Evolutionary conservation across 768 basidiomycete genomes (phyloP), one percentile per base, ranked within the genome.

Genomic region (Guyanaporus albipodus): DNA sequence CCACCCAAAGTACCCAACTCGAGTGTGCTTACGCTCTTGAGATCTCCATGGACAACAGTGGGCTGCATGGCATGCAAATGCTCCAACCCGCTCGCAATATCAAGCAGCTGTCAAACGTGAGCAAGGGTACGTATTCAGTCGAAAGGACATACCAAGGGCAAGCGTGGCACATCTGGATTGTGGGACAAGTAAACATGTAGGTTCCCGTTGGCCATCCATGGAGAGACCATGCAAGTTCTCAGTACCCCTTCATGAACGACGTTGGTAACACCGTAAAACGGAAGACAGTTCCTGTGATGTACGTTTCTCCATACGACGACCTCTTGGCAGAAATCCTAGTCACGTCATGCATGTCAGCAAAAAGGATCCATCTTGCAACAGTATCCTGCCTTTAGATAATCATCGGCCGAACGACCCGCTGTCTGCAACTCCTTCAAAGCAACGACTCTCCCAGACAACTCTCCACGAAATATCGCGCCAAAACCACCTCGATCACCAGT

Each of bases 31-130:
- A 75, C 74, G 24, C 67, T 67, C 55, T 73, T 74, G 18, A 74
- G 48, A 43, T 75, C 74, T 9, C 74, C 73, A 17, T 74, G 73
- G 11, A 69, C 51, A 14, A 75, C 64, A 1, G 73, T 72, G 21
- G 70, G 70, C 26, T 62, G 45, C 49, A 65, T 59, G 7, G 57
- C 56, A 41, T 75, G 73, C 18, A 74, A 55, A 45, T 72, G 73
- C 29, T 59, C 57, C 7, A 74, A 48, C 18, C 71, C 74, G 2
- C 34, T 49, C 6, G 70, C 72, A 15, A 69, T 53, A 29, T 72
- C 70, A n/a, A 55, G 49, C 18, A 74, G 46, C 74, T 74, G 33
- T 12, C 8, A 2, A 41, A 48, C 4, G 32, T 61, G 39, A 46
- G 48, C 15, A 3, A 38, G 8, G 24, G 4, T n/a, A n/a, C 5